A percentile compares a stretch with the other conserved stretches of the same genome.
Evolutionary conservation across 1,139 yeast genomes (phyloP).

Genomic region (Scheffersomyces segobiensis): DNA sequence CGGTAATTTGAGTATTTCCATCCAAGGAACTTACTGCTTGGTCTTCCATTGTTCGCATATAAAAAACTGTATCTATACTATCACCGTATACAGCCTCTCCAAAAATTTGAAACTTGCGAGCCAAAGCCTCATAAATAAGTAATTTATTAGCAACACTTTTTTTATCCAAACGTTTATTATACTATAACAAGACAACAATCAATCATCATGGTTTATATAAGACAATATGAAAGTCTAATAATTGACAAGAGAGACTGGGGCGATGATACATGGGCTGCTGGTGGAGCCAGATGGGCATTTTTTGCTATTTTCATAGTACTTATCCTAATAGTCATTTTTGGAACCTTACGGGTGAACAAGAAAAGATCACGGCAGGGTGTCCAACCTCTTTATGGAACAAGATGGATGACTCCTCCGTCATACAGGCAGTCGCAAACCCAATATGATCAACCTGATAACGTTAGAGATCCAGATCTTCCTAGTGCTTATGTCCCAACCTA

Average conservation of each 20-base stretch:
- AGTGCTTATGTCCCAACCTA: slow-evolving; percentile 63
- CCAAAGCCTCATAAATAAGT: background rate
- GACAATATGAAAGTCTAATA: slow-evolving; percentile 1
- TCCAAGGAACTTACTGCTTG: background rate
- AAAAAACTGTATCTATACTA: too few relatives aligned
- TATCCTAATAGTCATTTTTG: slow-evolving; percentile 47
- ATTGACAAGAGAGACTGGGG: slow-evolving; percentile 14
- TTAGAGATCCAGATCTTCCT: slow-evolving; percentile 36
- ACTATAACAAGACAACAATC: background rate
- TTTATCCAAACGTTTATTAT: background rate
- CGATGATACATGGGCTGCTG: slow-evolving; percentile 24
- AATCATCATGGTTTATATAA: background rate
- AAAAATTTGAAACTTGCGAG: background rate
- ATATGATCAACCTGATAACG: slow-evolving; percentile 43
- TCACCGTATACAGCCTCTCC: background rate
- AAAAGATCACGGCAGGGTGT: slow-evolving; percentile 61
- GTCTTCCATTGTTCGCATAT: background rate
- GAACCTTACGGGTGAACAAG: slow-evolving; percentile 59
- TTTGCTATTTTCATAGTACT: slow-evolving; percentile 54
- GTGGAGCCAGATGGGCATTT: slow-evolving; percentile 58
- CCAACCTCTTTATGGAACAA: slow-evolving; percentile 76
- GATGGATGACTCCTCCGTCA: slow-evolving; percentile 92
- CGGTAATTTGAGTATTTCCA: background rate
- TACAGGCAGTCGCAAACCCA: slow-evolving; percentile 72
- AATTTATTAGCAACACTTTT: background rate